These are phyloP conservation scores for Candida sp. DNA, from an alignment of 1,139 yeast species.

Conservation along the genomic window DNA sequence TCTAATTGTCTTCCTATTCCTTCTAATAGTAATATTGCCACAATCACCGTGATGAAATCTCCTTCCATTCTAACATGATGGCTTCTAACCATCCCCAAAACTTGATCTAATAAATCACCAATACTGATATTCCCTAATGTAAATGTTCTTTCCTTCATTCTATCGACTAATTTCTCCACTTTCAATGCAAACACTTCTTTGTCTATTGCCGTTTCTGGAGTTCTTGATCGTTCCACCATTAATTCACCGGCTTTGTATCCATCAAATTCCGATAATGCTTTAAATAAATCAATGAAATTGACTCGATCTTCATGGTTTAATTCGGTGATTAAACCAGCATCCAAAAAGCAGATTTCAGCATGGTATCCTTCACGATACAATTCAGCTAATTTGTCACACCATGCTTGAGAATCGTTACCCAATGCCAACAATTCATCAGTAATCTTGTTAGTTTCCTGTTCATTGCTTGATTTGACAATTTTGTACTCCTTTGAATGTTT, in stretches of 20 bases:
- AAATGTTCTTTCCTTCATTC: slow-evolving; percentile 84
- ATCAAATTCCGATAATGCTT: slow-evolving; percentile 86
- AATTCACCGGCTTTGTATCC: slow-evolving; percentile 94
- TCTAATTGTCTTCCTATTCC: slow-evolving; percentile 95
- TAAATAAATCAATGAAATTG: slow-evolving; percentile 86
- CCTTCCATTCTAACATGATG: slow-evolving; percentile 99
- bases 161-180: slow-evolving; percentile 77
- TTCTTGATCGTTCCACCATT: slow-evolving; percentile 90
- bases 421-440: slow-evolving; percentile 43
- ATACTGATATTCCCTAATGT: slow-evolving; percentile 90
- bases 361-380: slow-evolving; percentile 63
- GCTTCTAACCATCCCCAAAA: slow-evolving; percentile 82
- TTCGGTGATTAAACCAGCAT: slow-evolving; percentile 92
- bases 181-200: slow-evolving; percentile 83
- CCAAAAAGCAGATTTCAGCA: slow-evolving; percentile 89
- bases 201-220: slow-evolving; percentile 89
- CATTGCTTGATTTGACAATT: slow-evolving; percentile 43
- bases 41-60: slow-evolving; percentile 90
- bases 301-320: slow-evolving; percentile 71
- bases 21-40: slow-evolving; percentile 84
- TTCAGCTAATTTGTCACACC: slow-evolving; percentile 48
- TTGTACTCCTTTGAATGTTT: slow-evolving; percentile 46
- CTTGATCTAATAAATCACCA: slow-evolving; percentile 86
- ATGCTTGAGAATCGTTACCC: slow-evolving; percentile 37
- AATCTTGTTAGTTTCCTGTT: slow-evolving; percentile 45